Evolutionary conservation across 306 rosid species (phyloP), one percentile per base, ranked within the genome.

Genomic region (Lagenaria siceraria): DNA sequence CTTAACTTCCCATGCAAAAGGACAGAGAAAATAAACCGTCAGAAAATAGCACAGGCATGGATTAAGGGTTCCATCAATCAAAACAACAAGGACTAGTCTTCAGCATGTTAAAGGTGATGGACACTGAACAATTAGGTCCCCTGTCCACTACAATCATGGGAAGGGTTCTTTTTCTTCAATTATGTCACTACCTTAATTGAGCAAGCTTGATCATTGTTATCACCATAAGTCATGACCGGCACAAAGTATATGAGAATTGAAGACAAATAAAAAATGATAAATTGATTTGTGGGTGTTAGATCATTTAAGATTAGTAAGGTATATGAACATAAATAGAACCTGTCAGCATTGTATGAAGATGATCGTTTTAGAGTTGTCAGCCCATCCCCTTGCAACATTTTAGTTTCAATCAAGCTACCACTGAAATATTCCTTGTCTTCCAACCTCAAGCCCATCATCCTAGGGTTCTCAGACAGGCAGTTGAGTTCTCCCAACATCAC

Each of bases 371-470:
- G 81, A 84, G 83, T 56, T 78, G 86, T 33, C 76, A 46, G 81
- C 82, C 87, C 89, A 53, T 77, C 88, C 73, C 84, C 88, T 76
- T 84, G 88, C 18, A 80, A 83, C 80, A 85, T 53, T 87, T 87
- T 88, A 51, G 92, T 87, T 80, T 91, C 96, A 25, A 87, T 85
- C 73, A 91, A 62, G 88, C 97, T 91, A 80, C 98, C 98, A 71
- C 98, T 91, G 78, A 90, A 91, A 82, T 84, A 90, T 64, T 91
- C 98, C 87, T 82, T 93, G 81, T 88, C 91, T 78, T 93, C 98
- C 85, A 85, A 81, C 78, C 92, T 85, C 77, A 85, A 79, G 51
- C 94, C 87, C 87, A 81, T 83, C 61, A 78, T 79, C 89, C 86
- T 91, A 17, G 96, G 85, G 83, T 90, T 88, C 78, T 88, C 94